phyloP scores from a whole-genome alignment of 805 yeast genomes.

The Monosporozyma solicola region DNA sequence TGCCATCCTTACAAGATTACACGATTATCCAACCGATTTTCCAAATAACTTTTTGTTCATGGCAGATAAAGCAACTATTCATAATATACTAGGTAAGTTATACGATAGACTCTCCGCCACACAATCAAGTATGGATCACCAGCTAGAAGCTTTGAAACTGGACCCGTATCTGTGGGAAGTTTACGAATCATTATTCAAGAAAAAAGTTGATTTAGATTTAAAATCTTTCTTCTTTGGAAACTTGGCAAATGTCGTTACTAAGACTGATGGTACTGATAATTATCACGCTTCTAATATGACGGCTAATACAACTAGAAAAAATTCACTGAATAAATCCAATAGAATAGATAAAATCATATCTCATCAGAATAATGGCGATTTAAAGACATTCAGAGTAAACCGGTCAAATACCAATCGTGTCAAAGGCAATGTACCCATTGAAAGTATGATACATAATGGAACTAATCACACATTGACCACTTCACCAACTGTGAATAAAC shows the following conservation, averaged over 20 bases:
- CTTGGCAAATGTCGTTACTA: neutral
- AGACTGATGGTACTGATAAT: neutral
- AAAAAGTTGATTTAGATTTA: constrained; percentile 58
- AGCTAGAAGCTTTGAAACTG: constrained; percentile 56
- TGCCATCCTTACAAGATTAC: constrained; percentile 5
- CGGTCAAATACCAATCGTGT: neutral
- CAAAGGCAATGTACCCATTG: neutral
- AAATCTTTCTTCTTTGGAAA: constrained; percentile 10
- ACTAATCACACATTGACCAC: neutral
- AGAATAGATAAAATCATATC: neutral
- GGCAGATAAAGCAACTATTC: constrained; percentile 68
- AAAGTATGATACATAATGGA: neutral
- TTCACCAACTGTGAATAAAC: constrained; percentile 11
- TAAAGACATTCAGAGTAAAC: neutral
- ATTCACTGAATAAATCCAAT: neutral
- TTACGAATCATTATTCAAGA: constrained; percentile 58
- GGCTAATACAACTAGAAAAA: neutral
- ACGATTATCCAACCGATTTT: constrained; percentile 3
- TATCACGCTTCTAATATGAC: no score
- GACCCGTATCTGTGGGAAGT: constrained; percentile 88
- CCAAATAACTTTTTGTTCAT: constrained; percentile 23
- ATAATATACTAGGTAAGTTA: constrained; percentile 61
- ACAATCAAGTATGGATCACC: constrained; percentile 56
- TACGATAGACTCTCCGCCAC: constrained; percentile 49
- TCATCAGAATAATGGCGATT: neutral